These are phyloP conservation scores for Spinellus fusiger DNA, from an alignment of 192 early-diverging fungal species.

Conservation along the genomic window DNA sequence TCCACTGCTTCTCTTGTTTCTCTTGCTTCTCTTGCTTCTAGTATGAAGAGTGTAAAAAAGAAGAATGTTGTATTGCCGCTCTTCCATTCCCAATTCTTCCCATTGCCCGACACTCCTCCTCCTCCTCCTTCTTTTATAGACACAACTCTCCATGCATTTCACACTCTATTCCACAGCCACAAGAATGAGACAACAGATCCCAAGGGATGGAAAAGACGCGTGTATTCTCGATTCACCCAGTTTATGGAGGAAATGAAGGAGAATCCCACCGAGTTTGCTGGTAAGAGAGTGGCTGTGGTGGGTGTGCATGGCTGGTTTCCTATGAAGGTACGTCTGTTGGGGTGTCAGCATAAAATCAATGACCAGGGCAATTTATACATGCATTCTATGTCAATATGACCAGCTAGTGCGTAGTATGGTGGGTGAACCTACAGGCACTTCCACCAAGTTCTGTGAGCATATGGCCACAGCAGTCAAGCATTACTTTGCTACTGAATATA, in stretches of 20 bases:
- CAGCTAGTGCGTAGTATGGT: conserved; percentile 64
- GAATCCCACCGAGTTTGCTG: conserved; percentile 17
- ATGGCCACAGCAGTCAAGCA: conserved; percentile 65
- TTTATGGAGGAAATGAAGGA: not conserved
- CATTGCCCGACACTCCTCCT: not conserved
- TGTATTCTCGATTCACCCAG: not conserved
- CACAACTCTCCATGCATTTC: not conserved
- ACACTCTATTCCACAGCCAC: not conserved
- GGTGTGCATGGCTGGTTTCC: conserved; percentile 93
- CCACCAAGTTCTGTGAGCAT: conserved; percentile 81
- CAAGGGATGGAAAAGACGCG: not conserved
- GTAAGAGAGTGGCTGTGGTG: conserved; percentile 65
- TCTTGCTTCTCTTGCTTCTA: not conserved
- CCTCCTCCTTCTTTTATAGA: not conserved
- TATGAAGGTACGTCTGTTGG: conserved; percentile 47
- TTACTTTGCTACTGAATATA: conserved; percentile 48
- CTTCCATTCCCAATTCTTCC: conserved; percentile 26
- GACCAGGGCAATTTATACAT: not conserved
- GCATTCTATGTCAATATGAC: not conserved
- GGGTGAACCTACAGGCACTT: conserved; percentile 93
- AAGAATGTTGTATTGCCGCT: conserved; percentile 25
- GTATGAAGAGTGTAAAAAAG: not conserved
- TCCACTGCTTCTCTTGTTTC: too few relatives aligned
- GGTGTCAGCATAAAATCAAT: too few relatives aligned
- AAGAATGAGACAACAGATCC: not conserved